Evolutionary conservation across 306 rosid genomes (phyloP).

Genomic region (Cicer bijugum): DNA sequence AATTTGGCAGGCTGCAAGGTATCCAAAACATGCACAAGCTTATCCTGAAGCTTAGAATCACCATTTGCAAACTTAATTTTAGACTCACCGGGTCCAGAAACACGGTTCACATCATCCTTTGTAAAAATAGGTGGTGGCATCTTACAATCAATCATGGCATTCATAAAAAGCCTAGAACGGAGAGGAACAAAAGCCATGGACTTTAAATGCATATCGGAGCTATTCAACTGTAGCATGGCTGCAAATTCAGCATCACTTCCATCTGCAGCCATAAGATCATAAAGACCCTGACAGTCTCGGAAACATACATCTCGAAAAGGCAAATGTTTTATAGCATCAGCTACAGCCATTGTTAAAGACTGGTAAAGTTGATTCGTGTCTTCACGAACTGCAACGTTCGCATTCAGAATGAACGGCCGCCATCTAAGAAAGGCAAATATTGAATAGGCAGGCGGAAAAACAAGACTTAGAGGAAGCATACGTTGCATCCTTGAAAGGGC

Average conservation of each 20-base stretch:
- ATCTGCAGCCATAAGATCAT: constrained; percentile 81
- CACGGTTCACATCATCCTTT: constrained; percentile 59
- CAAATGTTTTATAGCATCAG: constrained; percentile 79
- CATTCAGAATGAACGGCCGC: constrained; percentile 70
- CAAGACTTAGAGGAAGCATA: constrained; percentile 77
- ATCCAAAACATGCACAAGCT: constrained; percentile 80
- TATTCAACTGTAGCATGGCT: constrained; percentile 69
- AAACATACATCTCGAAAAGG: constrained; percentile 94
- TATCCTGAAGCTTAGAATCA: constrained; percentile 76
- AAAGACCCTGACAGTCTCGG: constrained; percentile 83
- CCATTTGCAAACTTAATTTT: constrained; percentile 56
- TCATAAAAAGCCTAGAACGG: constrained; percentile 86
- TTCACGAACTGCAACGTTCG: constrained; percentile 67
- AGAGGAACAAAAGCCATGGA: constrained; percentile 92
- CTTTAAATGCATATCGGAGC: constrained; percentile 72
- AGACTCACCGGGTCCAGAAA: constrained; percentile 64
- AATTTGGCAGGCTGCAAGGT: constrained; percentile 92
- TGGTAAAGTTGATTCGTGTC: constrained; percentile 76
- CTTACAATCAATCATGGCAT: constrained; percentile 86
- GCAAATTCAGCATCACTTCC: constrained; percentile 86
- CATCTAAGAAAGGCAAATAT: constrained; percentile 80
- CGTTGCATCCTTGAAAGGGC: constrained; percentile 97
- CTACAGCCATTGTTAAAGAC: constrained; percentile 65
- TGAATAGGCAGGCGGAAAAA: constrained; percentile 92
- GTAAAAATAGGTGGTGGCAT: constrained; percentile 57